Evolutionary conservation across 768 basidiomycete species (phyloP), one percentile per base, ranked within the genome.

Genomic region (Boletus vermiculosoides): DNA sequence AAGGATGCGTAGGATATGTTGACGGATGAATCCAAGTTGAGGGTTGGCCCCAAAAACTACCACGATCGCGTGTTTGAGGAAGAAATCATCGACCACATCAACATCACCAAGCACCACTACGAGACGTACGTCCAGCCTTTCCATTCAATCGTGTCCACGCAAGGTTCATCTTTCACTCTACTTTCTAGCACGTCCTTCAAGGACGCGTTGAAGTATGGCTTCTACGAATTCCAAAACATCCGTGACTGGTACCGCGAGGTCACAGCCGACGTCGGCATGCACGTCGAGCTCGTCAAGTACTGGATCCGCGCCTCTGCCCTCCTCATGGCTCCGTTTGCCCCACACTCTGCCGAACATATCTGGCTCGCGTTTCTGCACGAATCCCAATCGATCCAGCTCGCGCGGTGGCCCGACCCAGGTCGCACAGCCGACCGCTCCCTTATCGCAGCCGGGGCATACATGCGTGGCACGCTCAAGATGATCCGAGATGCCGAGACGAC

Each of bases 241-340:
- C 90, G 97, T 45, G 95, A 98, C 70, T 94, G 94, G 88, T 98
- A 98, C 72, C 92, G 94, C 55, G 90, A 94, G 69, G 92, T 96
- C 50, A 94, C 91, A 3, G 77, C 83, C 8, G 92, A 94, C 58
- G 77, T 87, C 48, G 92, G 94, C 30, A 97, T 98, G 94, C 95
- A 98, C 73, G 78, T 70, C 48, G 94, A 94, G 58, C 83, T 98
- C 45, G 85, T 96, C 66, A 76, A 84, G 59, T 83, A 85, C 77
- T 98, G 90, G 90, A 86, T 98, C 70, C 84, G 85, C 48, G 74
- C 79, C 56, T 85, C 92, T n/a, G 82, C 90, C 6, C 78, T 98
- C 50, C 78, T 97, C 60, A 80, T 90, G 69, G 78, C 86, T 0
- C 96, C 97, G 39, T 82, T 98, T 71, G 92, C 94, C 0, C 94